phyloP scores from a whole-genome alignment of 148 eudicot genomes.

The Dianthus caryophyllus region DNA sequence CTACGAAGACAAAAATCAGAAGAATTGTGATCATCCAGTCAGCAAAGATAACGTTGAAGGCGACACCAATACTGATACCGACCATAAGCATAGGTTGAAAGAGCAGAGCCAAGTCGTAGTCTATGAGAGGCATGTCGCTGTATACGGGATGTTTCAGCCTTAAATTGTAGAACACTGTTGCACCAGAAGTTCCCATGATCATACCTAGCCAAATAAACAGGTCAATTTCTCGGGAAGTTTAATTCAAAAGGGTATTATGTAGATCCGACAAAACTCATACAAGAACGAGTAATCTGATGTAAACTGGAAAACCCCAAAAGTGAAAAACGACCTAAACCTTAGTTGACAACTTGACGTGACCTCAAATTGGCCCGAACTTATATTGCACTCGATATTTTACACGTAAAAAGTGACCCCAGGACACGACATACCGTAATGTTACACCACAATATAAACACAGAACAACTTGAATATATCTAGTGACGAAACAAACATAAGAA shows the following conservation, averaged over 20 bases:
- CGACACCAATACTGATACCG: constrained; percentile 20
- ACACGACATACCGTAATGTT: no score
- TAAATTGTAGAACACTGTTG: constrained; percentile 18
- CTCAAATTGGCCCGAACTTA: no score
- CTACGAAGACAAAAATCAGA: constrained; percentile 18
- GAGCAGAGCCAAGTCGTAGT: constrained; percentile 21
- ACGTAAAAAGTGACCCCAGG: no score
- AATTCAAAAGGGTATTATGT: no score
- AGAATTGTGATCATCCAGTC: constrained; percentile 24
- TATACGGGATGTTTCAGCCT: constrained; percentile 12
- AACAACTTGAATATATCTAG: not conserved
- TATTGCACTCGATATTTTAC: no score
- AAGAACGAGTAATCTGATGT: no score
- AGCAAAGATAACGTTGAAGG: constrained; percentile 18
- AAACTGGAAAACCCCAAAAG: no score
- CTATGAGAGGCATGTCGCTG: constrained; percentile 15
- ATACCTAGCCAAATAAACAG: constrained; percentile 4
- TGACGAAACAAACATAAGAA: not conserved
- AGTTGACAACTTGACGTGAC: no score
- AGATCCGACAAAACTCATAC: no score
- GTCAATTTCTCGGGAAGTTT: not conserved
- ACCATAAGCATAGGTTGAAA: constrained; percentile 24
- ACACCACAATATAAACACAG: not conserved
- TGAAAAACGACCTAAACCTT: no score
- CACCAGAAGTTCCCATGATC: constrained; percentile 22